Evolutionary conservation across 169 alveolate species (phyloP).

Genomic region (Plasmodium falciparum): DNA sequence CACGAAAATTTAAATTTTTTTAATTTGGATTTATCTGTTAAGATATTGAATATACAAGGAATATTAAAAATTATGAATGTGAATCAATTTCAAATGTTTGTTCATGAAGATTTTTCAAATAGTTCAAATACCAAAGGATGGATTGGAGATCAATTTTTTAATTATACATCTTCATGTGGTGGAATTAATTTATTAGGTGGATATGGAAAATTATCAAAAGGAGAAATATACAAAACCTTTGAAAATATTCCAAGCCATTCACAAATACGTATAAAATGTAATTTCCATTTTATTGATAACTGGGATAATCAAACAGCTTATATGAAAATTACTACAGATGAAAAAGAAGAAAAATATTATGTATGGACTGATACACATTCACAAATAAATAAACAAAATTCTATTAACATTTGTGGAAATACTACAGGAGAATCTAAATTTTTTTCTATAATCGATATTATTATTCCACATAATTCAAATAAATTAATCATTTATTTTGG

Average conservation of each 20-base stretch:
- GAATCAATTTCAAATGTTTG: constrained; percentile 83
- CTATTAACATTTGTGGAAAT: constrained; percentile 86
- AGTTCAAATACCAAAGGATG: constrained; percentile 81
- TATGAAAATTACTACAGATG: constrained; percentile 78
- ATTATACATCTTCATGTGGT: constrained; percentile 79
- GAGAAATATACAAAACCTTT: constrained; percentile 80
- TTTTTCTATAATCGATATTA: constrained; percentile 41
- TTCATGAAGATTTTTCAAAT: constrained; percentile 80
- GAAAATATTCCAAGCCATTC: constrained; percentile 84
- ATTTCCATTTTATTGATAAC: constrained; percentile 84
- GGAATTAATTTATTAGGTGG: constrained; percentile 87
- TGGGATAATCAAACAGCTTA: constrained; percentile 86
- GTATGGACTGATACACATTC: constrained; percentile 85
- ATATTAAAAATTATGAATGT: constrained; percentile 78
- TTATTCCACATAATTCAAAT: constrained; percentile 61
- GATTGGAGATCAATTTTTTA: constrained; percentile 80
- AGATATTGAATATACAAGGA: constrained; percentile 78
- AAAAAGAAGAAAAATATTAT: constrained; percentile 79
- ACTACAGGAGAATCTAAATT: constrained; percentile 39
- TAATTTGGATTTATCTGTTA: constrained; percentile 45
- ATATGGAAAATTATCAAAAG: constrained; percentile 79
- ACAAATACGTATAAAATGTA: constrained; percentile 81
- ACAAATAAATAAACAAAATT: constrained; percentile 43
- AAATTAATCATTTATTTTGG: constrained; percentile 49
- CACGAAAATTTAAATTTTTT: constrained; percentile 54